Conservation (phyloP, 257 asterid genomes). For the Ilex asprella region DNA sequence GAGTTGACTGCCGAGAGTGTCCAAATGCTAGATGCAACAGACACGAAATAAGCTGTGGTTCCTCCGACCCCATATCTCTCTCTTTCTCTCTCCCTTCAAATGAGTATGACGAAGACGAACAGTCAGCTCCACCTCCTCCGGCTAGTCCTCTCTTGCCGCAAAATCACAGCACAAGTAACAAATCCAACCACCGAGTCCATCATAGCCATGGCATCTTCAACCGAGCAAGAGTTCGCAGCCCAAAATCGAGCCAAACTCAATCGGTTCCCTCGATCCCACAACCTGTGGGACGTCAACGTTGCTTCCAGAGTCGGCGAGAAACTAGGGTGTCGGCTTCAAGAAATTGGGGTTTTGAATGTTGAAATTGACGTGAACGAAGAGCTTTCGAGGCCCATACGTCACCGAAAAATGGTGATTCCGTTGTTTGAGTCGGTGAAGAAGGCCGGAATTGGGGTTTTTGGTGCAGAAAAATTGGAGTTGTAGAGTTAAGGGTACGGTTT, state of each 20-base stretch:
- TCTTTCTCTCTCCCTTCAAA: too few relatives aligned
- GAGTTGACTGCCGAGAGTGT: too few relatives aligned
- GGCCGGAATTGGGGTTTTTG: slow-evolving; percentile 45
- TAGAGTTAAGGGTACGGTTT: slow-evolving; percentile 16
- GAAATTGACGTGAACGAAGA: slow-evolving; percentile 56
- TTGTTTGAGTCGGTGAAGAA: slow-evolving; percentile 49
- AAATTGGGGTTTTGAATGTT: slow-evolving; percentile 34
- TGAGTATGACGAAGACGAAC: too few relatives aligned
- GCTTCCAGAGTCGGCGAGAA: slow-evolving; percentile 66
- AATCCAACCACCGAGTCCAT: slow-evolving; percentile 39
- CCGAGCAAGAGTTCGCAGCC: slow-evolving; percentile 55
- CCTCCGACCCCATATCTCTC: too few relatives aligned
- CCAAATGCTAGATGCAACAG: too few relatives aligned
- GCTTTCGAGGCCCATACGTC: slow-evolving; percentile 40
- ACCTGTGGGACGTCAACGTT: slow-evolving; percentile 45
- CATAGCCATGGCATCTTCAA: slow-evolving; percentile 65
- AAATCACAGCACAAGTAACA: slow-evolving; percentile 70
- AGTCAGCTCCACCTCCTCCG: slow-evolving; percentile 42
- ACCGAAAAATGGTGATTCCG: slow-evolving; percentile 50
- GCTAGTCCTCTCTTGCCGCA: slow-evolving; percentile 55
- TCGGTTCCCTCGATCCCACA: slow-evolving; percentile 47
- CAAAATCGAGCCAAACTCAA: slow-evolving; percentile 48
- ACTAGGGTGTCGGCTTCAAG: slow-evolving; percentile 46
- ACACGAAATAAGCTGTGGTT: too few relatives aligned
- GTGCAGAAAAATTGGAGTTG: slow-evolving; percentile 46